Evolutionary conservation across 2,329 filamentous ascomycete species (phyloP), one percentile per base, ranked within the genome.

Genomic region (Aspergillus fumigatus): DNA sequence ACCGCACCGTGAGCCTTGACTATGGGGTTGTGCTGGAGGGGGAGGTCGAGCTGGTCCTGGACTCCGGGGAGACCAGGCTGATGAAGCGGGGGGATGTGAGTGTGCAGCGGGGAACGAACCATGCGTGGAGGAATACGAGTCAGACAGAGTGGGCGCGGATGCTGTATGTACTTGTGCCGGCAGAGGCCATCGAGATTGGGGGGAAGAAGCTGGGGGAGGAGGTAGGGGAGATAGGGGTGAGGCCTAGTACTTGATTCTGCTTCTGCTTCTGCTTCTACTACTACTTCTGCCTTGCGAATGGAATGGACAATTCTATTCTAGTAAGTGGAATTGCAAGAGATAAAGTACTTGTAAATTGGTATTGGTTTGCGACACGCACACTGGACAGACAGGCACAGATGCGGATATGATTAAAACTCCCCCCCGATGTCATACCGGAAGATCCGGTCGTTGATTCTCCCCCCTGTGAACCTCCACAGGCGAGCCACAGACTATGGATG

Each of bases 361-460:
- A 35, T 35, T 35, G 32, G 4, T 7, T 6, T 35, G 32, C 32
- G 6, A 35, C 4, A 35, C 11, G 32, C 32, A 4, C 43, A 54
- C 14, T 47, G 17, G 17, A 38, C 47, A n/a, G n/a, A n/a, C n/a
- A n/a, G n/a, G n/a, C n/a, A 40, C 41, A 40, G 14, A 50, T 29
- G 21, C 14, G 19, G 19, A n/a, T n/a, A 26, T 2, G 35, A 50
- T 32, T 26, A 38, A 41, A n/a, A 55, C 65, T 85, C 82, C 11
- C 82, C 82, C 10, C 83, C 82, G 55, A 85, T 69, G 32, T 78
- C 75, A 62, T 82, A 83, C 32, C 74, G 74, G 51, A 83, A 82
- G 23, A 78, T 68, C n/a, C 69, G 67, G 57, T 79, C 72, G 63
- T 80, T 80, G 9, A 82, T 57, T 57, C 67, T 78, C 0, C 81